phyloP scores from a whole-genome alignment of 164 flowering plant genomes.

The Platanus orientalis region DNA sequence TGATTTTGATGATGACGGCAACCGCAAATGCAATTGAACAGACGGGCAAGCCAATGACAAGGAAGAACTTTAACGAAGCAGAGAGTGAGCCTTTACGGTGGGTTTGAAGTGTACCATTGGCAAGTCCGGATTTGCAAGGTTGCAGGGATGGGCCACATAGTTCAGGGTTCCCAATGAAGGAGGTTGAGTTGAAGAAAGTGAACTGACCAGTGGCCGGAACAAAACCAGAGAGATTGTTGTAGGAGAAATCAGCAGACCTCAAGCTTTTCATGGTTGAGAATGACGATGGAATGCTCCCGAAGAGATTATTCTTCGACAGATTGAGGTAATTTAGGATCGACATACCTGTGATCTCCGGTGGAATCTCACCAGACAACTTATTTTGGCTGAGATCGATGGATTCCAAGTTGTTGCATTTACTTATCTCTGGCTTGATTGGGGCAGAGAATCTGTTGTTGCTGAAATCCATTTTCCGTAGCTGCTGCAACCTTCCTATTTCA shows the following conservation, averaged over 20 bases:
- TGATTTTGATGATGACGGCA: constrained; percentile 80
- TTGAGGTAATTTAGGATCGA: constrained; percentile 80
- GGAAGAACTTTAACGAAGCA: constrained; percentile 72
- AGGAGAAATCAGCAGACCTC: constrained; percentile 86
- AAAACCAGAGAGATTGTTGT: constrained; percentile 83
- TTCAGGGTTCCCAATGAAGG: no score
- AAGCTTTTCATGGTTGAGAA: constrained; percentile 99
- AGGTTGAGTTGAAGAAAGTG: constrained; percentile 86
- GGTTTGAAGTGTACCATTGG: no score
- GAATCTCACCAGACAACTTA: constrained; percentile 76
- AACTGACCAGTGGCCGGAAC: constrained; percentile 94
- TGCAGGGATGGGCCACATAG: no score
- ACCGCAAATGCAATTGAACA: constrained; percentile 90
- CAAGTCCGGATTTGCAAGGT: no score
- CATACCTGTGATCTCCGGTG: constrained; percentile 69
- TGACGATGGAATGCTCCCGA: constrained; percentile 86
- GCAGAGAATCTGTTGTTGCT: no score
- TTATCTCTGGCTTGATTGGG: no score
- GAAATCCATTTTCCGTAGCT: no score
- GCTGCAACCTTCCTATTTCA: no score
- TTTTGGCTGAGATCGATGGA: constrained; percentile 84
- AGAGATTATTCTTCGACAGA: constrained; percentile 71
- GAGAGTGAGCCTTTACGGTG: no score
- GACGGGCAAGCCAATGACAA: constrained; percentile 78
- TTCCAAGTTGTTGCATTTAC: no score